Evolutionary conservation across 164 flowering plant genomes (phyloP).

Genomic region (Sedum album): DNA sequence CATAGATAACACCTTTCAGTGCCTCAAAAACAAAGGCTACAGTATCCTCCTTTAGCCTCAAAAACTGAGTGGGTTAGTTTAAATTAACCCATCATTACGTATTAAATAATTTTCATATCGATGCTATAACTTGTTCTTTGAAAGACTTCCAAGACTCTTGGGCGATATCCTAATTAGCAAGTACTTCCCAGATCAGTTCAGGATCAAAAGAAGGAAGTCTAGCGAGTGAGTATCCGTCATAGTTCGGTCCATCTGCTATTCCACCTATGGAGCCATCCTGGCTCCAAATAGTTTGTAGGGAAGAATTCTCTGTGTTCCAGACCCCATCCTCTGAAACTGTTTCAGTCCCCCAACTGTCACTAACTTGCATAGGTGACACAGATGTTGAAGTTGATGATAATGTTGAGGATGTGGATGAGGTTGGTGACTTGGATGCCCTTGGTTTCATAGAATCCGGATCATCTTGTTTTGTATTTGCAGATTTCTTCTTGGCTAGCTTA

Average conservation of each 20-base stretch:
- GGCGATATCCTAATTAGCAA: slow-evolving; percentile 40
- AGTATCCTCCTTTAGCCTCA: neutral
- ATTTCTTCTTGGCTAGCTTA: slow-evolving; percentile 19
- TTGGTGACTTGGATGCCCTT: slow-evolving; percentile 11
- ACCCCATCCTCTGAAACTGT: slow-evolving; percentile 34
- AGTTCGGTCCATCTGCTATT: slow-evolving; percentile 20
- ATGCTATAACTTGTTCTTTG: neutral
- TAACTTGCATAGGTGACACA: slow-evolving; percentile 10
- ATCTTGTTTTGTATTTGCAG: neutral
- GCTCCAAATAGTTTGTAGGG: slow-evolving; percentile 19
- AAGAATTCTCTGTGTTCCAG: slow-evolving; percentile 25
- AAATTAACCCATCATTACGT: slow-evolving; percentile 1
- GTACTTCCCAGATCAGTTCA: slow-evolving; percentile 86
- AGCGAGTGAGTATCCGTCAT: slow-evolving; percentile 45
- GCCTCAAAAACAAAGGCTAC: slow-evolving; percentile 4
- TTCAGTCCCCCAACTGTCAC: slow-evolving; percentile 17
- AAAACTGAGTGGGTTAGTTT: neutral
- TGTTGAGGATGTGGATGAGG: slow-evolving; percentile 18
- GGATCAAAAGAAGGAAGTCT: slow-evolving; percentile 79
- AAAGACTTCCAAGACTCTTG: neutral
- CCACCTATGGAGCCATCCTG: slow-evolving; percentile 7
- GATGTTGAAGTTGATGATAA: slow-evolving; percentile 18
- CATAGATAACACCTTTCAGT: neutral
- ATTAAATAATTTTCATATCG: neutral
- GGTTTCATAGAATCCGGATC: neutral